Evolutionary conservation across 768 basidiomycete species (phyloP), one percentile per base, ranked within the genome.

Genomic region (Mycena chlorophos): DNA sequence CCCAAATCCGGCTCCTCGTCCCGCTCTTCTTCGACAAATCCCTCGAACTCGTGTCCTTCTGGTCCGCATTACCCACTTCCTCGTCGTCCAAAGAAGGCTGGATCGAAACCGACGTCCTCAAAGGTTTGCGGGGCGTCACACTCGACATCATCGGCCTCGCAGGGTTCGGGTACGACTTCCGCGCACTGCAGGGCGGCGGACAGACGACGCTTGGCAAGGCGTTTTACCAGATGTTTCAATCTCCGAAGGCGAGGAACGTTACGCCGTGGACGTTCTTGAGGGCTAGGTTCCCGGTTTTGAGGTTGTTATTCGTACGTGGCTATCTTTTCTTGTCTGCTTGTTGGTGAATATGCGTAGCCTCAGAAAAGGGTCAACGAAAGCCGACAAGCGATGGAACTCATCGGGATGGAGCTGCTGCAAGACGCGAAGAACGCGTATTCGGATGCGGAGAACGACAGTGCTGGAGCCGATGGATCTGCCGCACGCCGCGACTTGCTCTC

Each of bases 81-180:
- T n/a, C n/a, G n/a, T n/a, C n/a, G n/a, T 38, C 31, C 23, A 5
- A 19, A 2, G 17, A 16, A 8, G 56, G 13, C 27, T 29, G 13
- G 5, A 55, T 28, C 1, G 54, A 66, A 4, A 62, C 82, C 37
- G 81, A 87, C 34, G 75, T 81, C 6, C 63, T 79, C 47, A 56
- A 67, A 1, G 83, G 77, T 73, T 68, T 84, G 2, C 75, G 73
- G 6, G 75, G 75, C 29, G 73, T 78, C 5, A 84, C 83, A 3
- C 70, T 85, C 12, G 85, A 85, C 27, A 34, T 54, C 19, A 61
- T 61, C 28, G 60, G 60, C 1, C 48, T 46, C 2, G 60, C 60
- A 8, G 59, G 59, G 2, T 42, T 6, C n/a, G 17, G 5, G 1
- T 17, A 28, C 4, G 37, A 29, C 14, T 34, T 34, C 23, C 16